phyloP scores from a whole-genome alignment of 768 basidiomycete species.

The Suillus clintonianus region DNA sequence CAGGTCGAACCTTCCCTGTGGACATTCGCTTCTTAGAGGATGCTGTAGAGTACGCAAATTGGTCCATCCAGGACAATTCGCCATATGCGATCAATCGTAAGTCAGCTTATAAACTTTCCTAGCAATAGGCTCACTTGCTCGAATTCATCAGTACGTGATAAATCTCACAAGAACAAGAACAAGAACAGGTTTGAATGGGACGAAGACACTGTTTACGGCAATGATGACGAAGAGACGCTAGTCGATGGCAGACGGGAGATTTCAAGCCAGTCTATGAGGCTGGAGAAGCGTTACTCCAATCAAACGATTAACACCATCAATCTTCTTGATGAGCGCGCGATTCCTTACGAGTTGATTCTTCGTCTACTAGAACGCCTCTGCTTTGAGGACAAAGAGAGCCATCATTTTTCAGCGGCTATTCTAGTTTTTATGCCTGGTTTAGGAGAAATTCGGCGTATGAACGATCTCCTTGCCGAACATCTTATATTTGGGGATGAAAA shows the following conservation, averaged over 20 bases:
- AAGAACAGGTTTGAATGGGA: constrained; percentile 76
- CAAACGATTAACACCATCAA: constrained; percentile 78
- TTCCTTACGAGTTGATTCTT: constrained; percentile 90
- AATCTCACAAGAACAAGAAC: constrained; percentile 58
- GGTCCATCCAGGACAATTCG: constrained; percentile 78
- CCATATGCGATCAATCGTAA: constrained; percentile 75
- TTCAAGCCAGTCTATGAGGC: constrained; percentile 40
- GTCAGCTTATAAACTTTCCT: constrained; percentile 22
- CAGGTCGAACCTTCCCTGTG: constrained; percentile 94
- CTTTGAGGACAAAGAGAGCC: constrained; percentile 56
- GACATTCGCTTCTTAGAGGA: constrained; percentile 87
- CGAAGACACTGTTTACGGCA: constrained; percentile 62
- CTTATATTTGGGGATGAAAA: constrained; percentile 61
- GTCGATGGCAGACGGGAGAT: not conserved
- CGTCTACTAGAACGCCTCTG: constrained; percentile 82
- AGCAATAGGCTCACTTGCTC: not conserved
- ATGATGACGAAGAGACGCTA: constrained; percentile 61
- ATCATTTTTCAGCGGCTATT: constrained; percentile 71
- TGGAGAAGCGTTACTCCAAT: constrained; percentile 81
- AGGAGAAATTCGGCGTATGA: constrained; percentile 87
- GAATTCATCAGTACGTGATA: constrained; percentile 52
- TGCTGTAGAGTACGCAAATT: constrained; percentile 78
- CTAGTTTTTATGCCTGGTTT: constrained; percentile 95
- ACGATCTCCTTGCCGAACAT: constrained; percentile 81
- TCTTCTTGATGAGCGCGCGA: constrained; percentile 81